Conservation (phyloP, 176 grass and related monocot species). For the Cenchrus americanus region DNA sequence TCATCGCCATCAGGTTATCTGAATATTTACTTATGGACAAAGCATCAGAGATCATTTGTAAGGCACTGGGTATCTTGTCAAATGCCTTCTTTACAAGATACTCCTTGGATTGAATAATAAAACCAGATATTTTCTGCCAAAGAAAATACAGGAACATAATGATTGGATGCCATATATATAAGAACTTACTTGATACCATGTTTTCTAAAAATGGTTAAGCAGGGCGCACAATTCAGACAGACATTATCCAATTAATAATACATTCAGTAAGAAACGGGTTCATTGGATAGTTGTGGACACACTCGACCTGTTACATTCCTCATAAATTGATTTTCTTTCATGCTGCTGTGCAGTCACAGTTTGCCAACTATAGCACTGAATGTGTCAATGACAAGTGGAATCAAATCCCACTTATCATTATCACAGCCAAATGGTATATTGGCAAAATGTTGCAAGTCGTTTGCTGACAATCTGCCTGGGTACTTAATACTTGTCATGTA, state of each 20-base stretch:
- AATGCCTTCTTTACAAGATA: conserved; percentile 57
- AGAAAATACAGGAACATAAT: conserved; percentile 33
- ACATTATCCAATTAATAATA: not conserved
- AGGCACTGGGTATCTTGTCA: conserved; percentile 59
- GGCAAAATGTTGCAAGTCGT: not conserved
- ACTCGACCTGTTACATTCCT: not conserved
- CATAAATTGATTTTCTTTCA: conserved; percentile 17
- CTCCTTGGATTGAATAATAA: conserved; percentile 62
- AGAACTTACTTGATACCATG: conserved; percentile 8
- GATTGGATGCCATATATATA: conserved; percentile 34
- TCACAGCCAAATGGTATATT: not conserved
- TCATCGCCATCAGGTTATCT: conserved; percentile 89
- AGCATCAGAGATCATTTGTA: conserved; percentile 80
- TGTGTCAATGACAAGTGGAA: not conserved
- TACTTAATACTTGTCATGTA: conserved; percentile 19
- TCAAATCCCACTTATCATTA: conserved; percentile 1
- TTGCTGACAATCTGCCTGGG: not conserved
- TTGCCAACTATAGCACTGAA: conserved; percentile 1
- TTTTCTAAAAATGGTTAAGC: conserved; percentile 18
- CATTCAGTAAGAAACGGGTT: conserved; percentile 12
- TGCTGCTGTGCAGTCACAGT: not conserved
- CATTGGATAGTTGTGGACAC: not conserved
- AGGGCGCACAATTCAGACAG: conserved; percentile 18
- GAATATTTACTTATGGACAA: conserved; percentile 65
- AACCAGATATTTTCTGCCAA: conserved; percentile 68